A percentile compares a stretch with the other conserved stretches of the same genome.
Conservation (phyloP, 2,329 filamentous ascomycete genomes). For the Penicillium sp. region DNA sequence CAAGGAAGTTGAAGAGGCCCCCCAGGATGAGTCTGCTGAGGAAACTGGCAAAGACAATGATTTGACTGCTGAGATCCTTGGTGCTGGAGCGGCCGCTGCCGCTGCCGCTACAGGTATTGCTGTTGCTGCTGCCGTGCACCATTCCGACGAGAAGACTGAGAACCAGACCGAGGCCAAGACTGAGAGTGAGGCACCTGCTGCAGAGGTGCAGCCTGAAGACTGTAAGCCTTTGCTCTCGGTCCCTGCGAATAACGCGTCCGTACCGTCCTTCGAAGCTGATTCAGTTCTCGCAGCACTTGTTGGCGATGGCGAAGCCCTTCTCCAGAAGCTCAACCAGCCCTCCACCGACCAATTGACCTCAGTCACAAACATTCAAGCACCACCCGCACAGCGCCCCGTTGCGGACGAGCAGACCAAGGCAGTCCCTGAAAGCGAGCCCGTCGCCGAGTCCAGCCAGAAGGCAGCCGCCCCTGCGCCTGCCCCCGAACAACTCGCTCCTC, state of each 20-base stretch:
- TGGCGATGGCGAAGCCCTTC: conserved; percentile 34
- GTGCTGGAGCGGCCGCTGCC: conserved; percentile 28
- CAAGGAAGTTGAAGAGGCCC: conserved; percentile 9
- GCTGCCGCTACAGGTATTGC: conserved; percentile 26
- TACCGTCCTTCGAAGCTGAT: conserved; percentile 35
- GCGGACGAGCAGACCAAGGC: conserved; percentile 37
- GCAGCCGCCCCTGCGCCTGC: conserved; percentile 3
- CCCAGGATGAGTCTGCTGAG: conserved; percentile 7
- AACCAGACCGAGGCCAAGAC: not conserved
- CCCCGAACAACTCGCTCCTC: conserved; percentile 13
- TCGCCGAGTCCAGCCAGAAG: conserved; percentile 12
- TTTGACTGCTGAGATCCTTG: conserved; percentile 27
- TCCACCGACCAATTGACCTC: conserved; percentile 30
- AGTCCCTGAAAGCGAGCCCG: conserved; percentile 10
- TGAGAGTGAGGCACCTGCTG: conserved; percentile 1
- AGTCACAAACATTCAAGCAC: conserved; percentile 94
- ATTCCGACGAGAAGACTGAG: conserved; percentile 5
- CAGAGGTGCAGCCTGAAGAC: conserved; percentile 19
- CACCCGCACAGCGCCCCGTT: conserved; percentile 44
- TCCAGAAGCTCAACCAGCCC: conserved; percentile 32
- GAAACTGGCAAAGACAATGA: conserved; percentile 18
- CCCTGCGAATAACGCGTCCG: conserved; percentile 21
- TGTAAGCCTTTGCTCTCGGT: conserved; percentile 23
- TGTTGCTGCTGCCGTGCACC: conserved; percentile 22
- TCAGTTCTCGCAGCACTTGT: conserved; percentile 32